phyloP scores from a whole-genome alignment of 352 stramenopile species.

The Globisporangium cystogenes region DNA sequence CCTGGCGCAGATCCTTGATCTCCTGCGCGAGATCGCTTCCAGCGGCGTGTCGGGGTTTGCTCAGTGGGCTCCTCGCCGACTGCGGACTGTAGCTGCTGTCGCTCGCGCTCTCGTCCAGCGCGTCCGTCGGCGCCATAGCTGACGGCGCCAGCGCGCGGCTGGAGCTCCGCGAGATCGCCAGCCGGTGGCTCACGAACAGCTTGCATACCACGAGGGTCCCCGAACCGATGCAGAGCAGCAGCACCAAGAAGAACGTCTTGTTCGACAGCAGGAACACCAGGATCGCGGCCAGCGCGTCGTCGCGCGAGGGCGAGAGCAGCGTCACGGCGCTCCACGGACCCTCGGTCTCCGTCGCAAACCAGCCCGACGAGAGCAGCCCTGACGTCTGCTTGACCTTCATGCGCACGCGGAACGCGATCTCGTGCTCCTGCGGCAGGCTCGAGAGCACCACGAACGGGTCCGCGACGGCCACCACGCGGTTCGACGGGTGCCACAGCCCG shows the following conservation, averaged over 20 bases:
- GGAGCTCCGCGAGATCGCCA: conserved; percentile 3
- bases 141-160: conserved; percentile 2
- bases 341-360: conserved; percentile 43
- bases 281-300: conserved; percentile 51
- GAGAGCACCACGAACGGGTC: conserved; percentile 55
- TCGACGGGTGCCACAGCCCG: conserved; percentile 51
- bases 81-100: conserved; percentile 3
- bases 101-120: not conserved
- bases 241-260: conserved; percentile 37
- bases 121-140: not conserved
- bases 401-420: conserved; percentile 52
- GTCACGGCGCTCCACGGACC: conserved; percentile 49
- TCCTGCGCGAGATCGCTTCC: conserved; percentile 42
- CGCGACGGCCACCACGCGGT: conserved; percentile 31
- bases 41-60: not conserved
- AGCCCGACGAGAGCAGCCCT: conserved; percentile 28
- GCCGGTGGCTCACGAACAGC: conserved; percentile 30
- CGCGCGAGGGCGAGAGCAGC: conserved; percentile 32
- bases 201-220: conserved; percentile 34
- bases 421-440: conserved; percentile 45
- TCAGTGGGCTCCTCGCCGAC: not conserved
- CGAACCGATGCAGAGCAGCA: conserved; percentile 43
- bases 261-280: conserved; percentile 39
- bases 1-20: conserved; percentile 57
- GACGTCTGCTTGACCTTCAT: conserved; percentile 35